Evolutionary conservation across 1,284 basidiomycete genomes (phyloP).

Genomic region (Cryptococcus sp.): DNA sequence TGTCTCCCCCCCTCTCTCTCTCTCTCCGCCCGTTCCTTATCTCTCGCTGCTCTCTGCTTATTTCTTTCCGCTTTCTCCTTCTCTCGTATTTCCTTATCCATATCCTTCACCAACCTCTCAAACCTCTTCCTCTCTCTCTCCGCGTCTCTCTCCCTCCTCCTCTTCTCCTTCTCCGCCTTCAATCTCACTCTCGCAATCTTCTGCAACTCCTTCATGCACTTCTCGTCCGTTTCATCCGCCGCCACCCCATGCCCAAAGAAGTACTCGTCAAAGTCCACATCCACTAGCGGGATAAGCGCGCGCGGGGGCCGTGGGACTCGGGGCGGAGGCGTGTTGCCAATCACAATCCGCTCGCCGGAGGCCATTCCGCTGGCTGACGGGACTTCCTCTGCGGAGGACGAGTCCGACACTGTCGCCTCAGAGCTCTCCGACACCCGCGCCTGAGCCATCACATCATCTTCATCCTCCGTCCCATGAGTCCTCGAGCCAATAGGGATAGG

Average conservation of each 20-base stretch:
- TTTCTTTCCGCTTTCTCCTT: slow-evolving; percentile 2
- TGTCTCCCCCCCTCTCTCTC: not conserved
- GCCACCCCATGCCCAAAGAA: slow-evolving; percentile 32
- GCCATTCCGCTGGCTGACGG: slow-evolving; percentile 1
- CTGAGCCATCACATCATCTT: slow-evolving; percentile 2
- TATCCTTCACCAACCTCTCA: slow-evolving; percentile 25
- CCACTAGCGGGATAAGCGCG: slow-evolving; percentile 18
- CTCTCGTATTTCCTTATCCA: slow-evolving; percentile 5
- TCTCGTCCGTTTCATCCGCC: slow-evolving; percentile 30
- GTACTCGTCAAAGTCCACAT: slow-evolving; percentile 42
- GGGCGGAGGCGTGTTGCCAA: slow-evolving; percentile 30
- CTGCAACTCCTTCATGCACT: slow-evolving; percentile 21
- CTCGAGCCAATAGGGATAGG: slow-evolving; percentile 15
- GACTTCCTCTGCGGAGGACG: not conserved
- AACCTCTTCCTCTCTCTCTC: slow-evolving; percentile 26
- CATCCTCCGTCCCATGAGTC: slow-evolving; percentile 20
- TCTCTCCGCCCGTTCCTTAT: not conserved
- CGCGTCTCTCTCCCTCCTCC: slow-evolving; percentile 19
- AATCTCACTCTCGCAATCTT: slow-evolving; percentile 32
- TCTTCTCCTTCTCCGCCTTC: slow-evolving; percentile 27
- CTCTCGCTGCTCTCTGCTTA: slow-evolving; percentile 2
- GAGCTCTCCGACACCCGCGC: slow-evolving; percentile 12
- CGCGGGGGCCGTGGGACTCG: slow-evolving; percentile 2
- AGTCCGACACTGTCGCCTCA: slow-evolving; percentile 10
- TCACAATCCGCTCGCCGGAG: slow-evolving; percentile 36